A percentile compares a stretch with the other conserved stretches of the same genome.
Evolutionary conservation across 768 basidiomycete genomes (phyloP).

Genomic region (Suillus brevipes): DNA sequence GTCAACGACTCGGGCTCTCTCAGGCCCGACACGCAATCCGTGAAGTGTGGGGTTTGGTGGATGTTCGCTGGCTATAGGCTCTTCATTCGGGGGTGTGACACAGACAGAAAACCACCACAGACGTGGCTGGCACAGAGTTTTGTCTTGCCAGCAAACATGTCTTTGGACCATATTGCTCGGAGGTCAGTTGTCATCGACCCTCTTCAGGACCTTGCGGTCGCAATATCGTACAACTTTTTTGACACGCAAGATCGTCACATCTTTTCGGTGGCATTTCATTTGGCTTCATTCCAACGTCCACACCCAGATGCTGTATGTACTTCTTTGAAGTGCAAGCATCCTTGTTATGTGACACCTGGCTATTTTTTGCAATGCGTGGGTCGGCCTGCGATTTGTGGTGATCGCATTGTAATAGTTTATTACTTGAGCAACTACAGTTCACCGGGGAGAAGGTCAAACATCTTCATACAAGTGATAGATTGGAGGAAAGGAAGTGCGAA

Average conservation of each 20-base stretch:
- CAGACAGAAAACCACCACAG: neutral
- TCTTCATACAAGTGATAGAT: constrained; percentile 1
- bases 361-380: no score
- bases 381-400: neutral
- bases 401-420: neutral
- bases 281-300: neutral
- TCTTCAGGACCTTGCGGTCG: neutral
- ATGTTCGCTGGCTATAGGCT: neutral
- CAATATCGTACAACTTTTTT: neutral
- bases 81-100: neutral
- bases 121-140: neutral
- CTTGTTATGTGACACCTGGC: neutral
- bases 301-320: neutral
- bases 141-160: neutral
- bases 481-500: neutral
- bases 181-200: neutral
- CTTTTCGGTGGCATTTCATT: neutral
- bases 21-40: neutral
- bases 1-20: no score
- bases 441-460: no score
- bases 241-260: no score
- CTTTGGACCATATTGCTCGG: neutral
- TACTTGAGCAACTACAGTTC: neutral
- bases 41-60: constrained; percentile 5
- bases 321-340: neutral